Conservation (phyloP, 2,329 filamentous ascomycete species). For the Fusarium sp. region DNA sequence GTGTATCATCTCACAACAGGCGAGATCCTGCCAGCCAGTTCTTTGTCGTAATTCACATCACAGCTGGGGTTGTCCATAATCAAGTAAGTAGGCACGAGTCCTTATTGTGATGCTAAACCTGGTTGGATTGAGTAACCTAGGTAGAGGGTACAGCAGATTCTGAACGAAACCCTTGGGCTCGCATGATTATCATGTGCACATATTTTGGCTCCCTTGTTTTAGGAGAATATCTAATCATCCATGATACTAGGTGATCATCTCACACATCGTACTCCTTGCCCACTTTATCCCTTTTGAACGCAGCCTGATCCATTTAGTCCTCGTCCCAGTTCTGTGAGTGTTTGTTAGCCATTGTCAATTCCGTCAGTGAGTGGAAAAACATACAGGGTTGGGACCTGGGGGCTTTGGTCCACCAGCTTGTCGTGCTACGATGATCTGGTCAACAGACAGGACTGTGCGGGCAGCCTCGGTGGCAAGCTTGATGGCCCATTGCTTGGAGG, state of each 20-base stretch:
- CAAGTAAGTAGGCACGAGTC: not conserved
- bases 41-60: not conserved
- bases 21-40: not conserved
- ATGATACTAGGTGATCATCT: slow-evolving; percentile 32
- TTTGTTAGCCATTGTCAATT: slow-evolving; percentile 45
- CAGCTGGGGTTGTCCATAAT: not conserved
- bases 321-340: slow-evolving; percentile 68
- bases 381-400: slow-evolving; percentile 85
- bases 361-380: slow-evolving; percentile 39
- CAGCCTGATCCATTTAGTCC: slow-evolving; percentile 59
- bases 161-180: slow-evolving; percentile 11
- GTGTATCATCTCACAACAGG: not conserved
- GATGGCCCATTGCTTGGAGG: slow-evolving; percentile 96
- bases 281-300: slow-evolving; percentile 32
- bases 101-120: slow-evolving; percentile 12
- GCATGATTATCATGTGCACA: slow-evolving; percentile 24
- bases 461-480: slow-evolving; percentile 95
- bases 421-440: slow-evolving; percentile 98
- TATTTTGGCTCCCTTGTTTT: slow-evolving; percentile 28
- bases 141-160: slow-evolving; percentile 10
- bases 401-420: slow-evolving; percentile 98
- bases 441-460: slow-evolving; percentile 92
- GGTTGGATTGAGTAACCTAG: slow-evolving; percentile 14
- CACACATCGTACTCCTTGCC: slow-evolving; percentile 34
- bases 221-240: slow-evolving; percentile 43